phyloP scores from a whole-genome alignment of 225 moss, liverwort and hornwort species.

The Ulota crispa region DNA sequence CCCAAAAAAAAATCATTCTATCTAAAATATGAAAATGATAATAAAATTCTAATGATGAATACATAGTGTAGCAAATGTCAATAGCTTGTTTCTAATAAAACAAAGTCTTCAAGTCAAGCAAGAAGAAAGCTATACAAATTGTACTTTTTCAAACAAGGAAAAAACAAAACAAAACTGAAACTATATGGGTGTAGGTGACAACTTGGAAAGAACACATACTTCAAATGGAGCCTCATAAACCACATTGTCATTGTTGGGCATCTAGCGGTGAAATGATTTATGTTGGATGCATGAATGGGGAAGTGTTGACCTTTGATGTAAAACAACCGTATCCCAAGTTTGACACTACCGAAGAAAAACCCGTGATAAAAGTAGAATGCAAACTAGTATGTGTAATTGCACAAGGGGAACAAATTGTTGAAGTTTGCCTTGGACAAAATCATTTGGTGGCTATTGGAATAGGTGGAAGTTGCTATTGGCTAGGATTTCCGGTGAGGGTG shows the following conservation, averaged over 20 bases:
- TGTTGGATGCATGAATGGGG: constrained; percentile 69
- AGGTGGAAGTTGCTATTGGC: constrained; percentile 63
- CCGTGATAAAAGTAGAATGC: not conserved
- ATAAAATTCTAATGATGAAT: too few relatives aligned
- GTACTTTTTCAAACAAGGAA: not conserved
- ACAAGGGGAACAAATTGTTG: constrained; percentile 24
- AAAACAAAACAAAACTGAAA: not conserved
- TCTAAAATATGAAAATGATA: too few relatives aligned
- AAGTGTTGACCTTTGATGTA: constrained; percentile 71
- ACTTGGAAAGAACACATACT: constrained; percentile 56
- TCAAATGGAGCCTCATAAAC: constrained; percentile 32
- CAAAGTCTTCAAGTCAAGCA: rapidly evolving
- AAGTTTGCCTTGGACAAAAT: constrained; percentile 61
- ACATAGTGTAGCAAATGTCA: too few relatives aligned
- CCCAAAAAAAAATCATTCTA: too few relatives aligned
- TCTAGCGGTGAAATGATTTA: constrained; percentile 68
- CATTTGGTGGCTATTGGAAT: constrained; percentile 54
- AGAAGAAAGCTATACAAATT: rapidly evolving
- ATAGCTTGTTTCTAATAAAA: too few relatives aligned
- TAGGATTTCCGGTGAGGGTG: constrained; percentile 48
- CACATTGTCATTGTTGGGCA: constrained; percentile 81
- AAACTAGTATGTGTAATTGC: constrained; percentile 37
- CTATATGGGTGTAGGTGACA: constrained; percentile 48
- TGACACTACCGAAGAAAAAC: constrained; percentile 20
- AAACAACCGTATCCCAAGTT: constrained; percentile 44